Conservation (phyloP, 352 stramenopile genomes). For the Discostella stelligera region DNA sequence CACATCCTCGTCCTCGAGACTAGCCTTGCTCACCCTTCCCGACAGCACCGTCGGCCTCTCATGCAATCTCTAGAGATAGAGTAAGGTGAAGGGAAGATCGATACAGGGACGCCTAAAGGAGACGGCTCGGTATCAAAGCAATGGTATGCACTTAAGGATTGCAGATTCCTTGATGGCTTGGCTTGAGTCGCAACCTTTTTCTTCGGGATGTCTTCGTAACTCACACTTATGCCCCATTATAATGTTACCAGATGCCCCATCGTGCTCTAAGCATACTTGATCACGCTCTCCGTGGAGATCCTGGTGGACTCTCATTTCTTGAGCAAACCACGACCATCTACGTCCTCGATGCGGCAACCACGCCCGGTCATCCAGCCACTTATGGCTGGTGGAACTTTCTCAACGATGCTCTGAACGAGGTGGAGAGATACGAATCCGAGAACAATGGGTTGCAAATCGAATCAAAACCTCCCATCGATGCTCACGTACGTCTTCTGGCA, state of each 20-base stretch:
- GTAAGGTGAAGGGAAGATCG: not conserved
- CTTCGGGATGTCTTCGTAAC: not conserved
- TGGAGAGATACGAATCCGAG: conserved; percentile 60
- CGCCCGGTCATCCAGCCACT: conserved; percentile 48
- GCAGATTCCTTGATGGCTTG: not conserved
- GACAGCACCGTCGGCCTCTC: no score
- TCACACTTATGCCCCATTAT: not conserved
- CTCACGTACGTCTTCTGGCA: conserved; percentile 62
- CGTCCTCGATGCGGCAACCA: conserved; percentile 64
- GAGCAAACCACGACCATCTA: conserved; percentile 72
- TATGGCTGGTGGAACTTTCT: conserved; percentile 81
- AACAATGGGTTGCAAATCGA: conserved; percentile 6
- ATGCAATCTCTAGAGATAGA: no score
- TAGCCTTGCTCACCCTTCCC: no score
- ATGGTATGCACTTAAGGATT: not conserved
- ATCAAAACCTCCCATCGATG: conserved; percentile 17
- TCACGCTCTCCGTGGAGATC: conserved; percentile 61
- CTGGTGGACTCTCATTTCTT: conserved; percentile 61
- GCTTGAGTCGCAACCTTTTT: not conserved
- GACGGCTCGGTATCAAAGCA: not conserved
- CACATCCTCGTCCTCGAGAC: no score
- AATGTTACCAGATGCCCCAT: conserved; percentile 28
- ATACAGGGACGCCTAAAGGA: no score
- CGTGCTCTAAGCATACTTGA: conserved; percentile 61
- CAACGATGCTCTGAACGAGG: conserved; percentile 72